Evolutionary conservation across 768 basidiomycete genomes (phyloP), one percentile per base, ranked within the genome.

Genomic region (Sarcodon aspratus): DNA sequence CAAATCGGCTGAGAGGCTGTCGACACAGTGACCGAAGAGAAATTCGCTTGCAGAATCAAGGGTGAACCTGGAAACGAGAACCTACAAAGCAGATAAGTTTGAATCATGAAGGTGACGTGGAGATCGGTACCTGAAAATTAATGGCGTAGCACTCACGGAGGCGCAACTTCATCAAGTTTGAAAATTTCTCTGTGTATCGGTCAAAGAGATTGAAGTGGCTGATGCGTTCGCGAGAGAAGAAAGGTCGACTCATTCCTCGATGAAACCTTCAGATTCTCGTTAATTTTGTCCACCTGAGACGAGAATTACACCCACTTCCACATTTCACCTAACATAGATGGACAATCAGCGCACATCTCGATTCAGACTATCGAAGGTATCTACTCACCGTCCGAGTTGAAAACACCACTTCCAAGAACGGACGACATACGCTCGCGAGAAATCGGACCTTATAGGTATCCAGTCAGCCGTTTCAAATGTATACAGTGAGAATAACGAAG

Each of bases 41-140:
- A 79, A 82, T 38, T 77, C 73, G 0, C 78, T 71, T 1, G 77
- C 78, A 0, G 75, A 72, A 58, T 80, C 79, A 44, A 80, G 63
- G 0, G 79, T 80, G 59, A 79, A 82, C 2, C 78, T 69, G 0
- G 71, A 70, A 2, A 72, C 69, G 49, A 75, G 65, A 48, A 79
- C 78, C 73, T 33, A n/a, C 8, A 18, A n/a, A 17, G 37, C 5
- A 27, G 21, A 27, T 27, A 2, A 38, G 35, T 11, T 17, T 21
- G 45, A 31, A 11, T 35, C 10, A 32, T 10, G 17, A 35, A 44
- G n/a, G 13, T 13, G 37, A 45, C 18, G 15, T 45, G 42, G 1
- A 21, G 38, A 44, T 9, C 37, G 36, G 21, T 27, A 27, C 21
- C 5, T 55, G 54, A 33, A 44, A 52, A 27, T 55, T 52, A n/a